These are phyloP conservation scores for Penicillium brevicompactum DNA, from an alignment of 2,329 filamentous ascomycete genomes.

Conservation along the genomic window DNA sequence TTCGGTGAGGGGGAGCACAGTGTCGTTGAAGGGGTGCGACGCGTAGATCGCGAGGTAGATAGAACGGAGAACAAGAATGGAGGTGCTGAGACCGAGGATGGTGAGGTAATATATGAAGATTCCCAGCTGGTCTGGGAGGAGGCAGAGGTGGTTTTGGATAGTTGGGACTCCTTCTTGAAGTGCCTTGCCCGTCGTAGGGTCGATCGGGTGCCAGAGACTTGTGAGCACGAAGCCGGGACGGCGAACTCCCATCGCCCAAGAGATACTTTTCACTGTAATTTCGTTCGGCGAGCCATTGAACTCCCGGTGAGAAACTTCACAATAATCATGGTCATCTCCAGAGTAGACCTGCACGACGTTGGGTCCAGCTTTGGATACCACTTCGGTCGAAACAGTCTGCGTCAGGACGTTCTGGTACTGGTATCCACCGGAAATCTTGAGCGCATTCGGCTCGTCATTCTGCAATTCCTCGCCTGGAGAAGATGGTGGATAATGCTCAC, in stretches of 20 bases:
- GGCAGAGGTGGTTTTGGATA: constrained; percentile 84
- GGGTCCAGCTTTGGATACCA: constrained; percentile 73
- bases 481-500: constrained; percentile 79
- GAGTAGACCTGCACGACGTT: constrained; percentile 87
- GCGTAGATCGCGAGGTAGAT: constrained; percentile 31
- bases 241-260: constrained; percentile 93
- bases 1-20: constrained; percentile 35
- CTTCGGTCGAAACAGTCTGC: constrained; percentile 70
- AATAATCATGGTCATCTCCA: constrained; percentile 98
- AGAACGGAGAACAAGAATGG: constrained; percentile 51
- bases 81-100: constrained; percentile 59
- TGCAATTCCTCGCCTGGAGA: constrained; percentile 59
- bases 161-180: constrained; percentile 50
- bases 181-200: constrained; percentile 49
- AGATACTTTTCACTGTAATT: constrained; percentile 93
- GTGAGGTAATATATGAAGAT: constrained; percentile 79
- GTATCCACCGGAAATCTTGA: constrained; percentile 77
- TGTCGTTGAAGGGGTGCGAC: constrained; percentile 12
- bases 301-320: constrained; percentile 77
- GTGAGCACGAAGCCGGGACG: constrained; percentile 84
- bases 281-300: constrained; percentile 68
- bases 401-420: constrained; percentile 96
- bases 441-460: constrained; percentile 73
- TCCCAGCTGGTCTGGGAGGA: constrained; percentile 82
- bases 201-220: constrained; percentile 90